These are phyloP conservation scores for Papiliotrema terrestris DNA, from an alignment of 1,284 basidiomycete species.

Conservation along the genomic window DNA sequence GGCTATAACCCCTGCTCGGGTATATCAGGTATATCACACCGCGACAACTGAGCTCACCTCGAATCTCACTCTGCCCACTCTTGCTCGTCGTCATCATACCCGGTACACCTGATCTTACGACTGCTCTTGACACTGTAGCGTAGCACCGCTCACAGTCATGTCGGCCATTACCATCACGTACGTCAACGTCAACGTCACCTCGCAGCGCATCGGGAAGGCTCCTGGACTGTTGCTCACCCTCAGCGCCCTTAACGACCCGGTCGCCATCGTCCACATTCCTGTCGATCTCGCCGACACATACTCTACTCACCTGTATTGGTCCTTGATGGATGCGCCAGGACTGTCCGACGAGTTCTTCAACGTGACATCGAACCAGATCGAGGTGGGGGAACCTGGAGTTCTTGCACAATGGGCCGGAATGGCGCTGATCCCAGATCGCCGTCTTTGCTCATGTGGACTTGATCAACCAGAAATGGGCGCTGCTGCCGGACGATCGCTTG, in stretches of 20 bases:
- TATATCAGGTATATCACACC: too few relatives aligned
- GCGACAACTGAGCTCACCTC: too few relatives aligned
- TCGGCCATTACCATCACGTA: neutral
- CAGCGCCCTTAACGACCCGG: constrained; percentile 33
- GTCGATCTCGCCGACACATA: constrained; percentile 16
- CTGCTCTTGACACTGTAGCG: too few relatives aligned
- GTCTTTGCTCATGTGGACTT: constrained; percentile 35
- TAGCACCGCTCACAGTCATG: neutral
- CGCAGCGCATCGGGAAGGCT: neutral
- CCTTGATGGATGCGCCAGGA: constrained; percentile 26
- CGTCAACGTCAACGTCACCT: neutral
- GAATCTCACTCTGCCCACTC: too few relatives aligned
- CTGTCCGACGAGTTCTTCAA: constrained; percentile 41
- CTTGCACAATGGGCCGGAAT: neutral
- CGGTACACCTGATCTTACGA: neutral
- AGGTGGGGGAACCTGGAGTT: constrained; percentile 34
- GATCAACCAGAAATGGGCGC: constrained; percentile 29
- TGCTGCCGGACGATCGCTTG: constrained; percentile 15
- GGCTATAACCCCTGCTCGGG: too few relatives aligned
- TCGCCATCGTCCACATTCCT: constrained; percentile 43
- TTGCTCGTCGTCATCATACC: neutral
- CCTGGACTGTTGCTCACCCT: neutral
- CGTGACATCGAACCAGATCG: constrained; percentile 39
- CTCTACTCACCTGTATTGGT: constrained; percentile 40
- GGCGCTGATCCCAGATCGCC: constrained; percentile 31